phyloP scores from a whole-genome alignment of 2,329 filamentous ascomycete genomes.

The Moelleriella libera region DNA sequence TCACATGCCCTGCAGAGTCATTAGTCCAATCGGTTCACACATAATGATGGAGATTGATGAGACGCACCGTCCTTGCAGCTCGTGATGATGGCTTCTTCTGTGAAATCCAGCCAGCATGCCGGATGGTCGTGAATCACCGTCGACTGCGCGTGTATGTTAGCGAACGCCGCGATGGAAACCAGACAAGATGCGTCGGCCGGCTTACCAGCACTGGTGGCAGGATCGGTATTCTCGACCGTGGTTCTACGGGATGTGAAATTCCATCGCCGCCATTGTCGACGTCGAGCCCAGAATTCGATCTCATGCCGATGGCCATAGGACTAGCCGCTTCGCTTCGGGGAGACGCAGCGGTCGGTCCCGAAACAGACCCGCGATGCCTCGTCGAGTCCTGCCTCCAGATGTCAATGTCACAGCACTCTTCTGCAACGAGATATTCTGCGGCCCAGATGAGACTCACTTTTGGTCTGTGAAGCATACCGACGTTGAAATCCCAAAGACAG shows the following conservation, averaged over 20 bases:
- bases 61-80: slow-evolving; percentile 76
- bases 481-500: slow-evolving; percentile 92
- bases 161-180: neutral
- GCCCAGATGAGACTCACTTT: slow-evolving; percentile 26
- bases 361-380: slow-evolving; percentile 36
- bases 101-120: slow-evolving; percentile 83
- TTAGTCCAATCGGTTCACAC: neutral
- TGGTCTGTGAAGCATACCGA: slow-evolving; percentile 87
- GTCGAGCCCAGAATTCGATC: slow-evolving; percentile 58
- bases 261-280: slow-evolving; percentile 39
- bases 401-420: neutral
- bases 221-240: slow-evolving; percentile 70
- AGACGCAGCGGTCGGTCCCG: slow-evolving; percentile 31
- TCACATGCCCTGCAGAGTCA: slow-evolving; percentile 47
- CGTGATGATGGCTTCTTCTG: slow-evolving; percentile 83
- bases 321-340: slow-evolving; percentile 49
- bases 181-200: slow-evolving; percentile 4
- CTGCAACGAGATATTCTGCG: neutral
- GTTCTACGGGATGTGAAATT: slow-evolving; percentile 68
- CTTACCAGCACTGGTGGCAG: slow-evolving; percentile 80
- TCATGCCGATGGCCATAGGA: slow-evolving; percentile 41
- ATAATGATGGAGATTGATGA: neutral
- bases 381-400: slow-evolving; percentile 7
- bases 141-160: slow-evolving; percentile 30
- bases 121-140: slow-evolving; percentile 80